phyloP scores from a whole-genome alignment of 2,329 filamentous ascomycete species.

The Harringtonia lauricola region DNA sequence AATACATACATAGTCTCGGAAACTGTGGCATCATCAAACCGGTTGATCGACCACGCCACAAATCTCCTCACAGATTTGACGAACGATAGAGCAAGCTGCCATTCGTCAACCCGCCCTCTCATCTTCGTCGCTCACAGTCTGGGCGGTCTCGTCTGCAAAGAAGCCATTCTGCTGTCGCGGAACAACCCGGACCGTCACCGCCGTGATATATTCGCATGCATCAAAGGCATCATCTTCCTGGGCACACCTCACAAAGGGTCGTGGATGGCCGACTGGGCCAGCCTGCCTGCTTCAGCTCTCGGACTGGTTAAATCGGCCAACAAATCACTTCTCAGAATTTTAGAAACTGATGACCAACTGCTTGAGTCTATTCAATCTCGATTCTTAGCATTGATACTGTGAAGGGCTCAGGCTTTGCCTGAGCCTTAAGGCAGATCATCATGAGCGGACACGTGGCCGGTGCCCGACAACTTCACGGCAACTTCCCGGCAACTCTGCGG shows the following conservation, averaged over 20 bases:
- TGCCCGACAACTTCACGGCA: too few species aligned
- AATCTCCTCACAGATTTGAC: slow-evolving; percentile 20
- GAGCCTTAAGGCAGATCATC: too few species aligned
- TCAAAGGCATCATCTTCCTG: slow-evolving; percentile 23
- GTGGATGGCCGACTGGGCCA: slow-evolving; percentile 22
- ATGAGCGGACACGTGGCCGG: too few species aligned
- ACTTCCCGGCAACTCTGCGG: too few species aligned
- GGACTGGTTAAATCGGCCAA: slow-evolving; percentile 21
- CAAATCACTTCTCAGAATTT: slow-evolving; percentile 15
- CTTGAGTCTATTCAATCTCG: too few species aligned
- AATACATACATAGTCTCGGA: slow-evolving; percentile 19
- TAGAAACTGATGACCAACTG: slow-evolving; percentile 16
- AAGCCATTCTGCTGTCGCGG: slow-evolving; percentile 21
- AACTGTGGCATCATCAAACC: slow-evolving; percentile 13
- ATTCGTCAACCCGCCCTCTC: slow-evolving; percentile 16
- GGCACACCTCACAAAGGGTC: slow-evolving; percentile 26
- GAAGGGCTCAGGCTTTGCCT: too few species aligned
- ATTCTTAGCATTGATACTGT: too few species aligned
- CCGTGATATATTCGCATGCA: slow-evolving; percentile 15
- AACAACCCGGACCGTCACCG: slow-evolving; percentile 20
- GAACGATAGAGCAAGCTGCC: slow-evolving; percentile 11
- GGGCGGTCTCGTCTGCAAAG: slow-evolving; percentile 27
- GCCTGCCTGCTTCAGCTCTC: slow-evolving; percentile 17
- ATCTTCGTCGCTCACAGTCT: slow-evolving; percentile 22
- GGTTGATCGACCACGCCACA: slow-evolving; percentile 18